Base-by-base conservation (phyloP, 805 yeast species). In the Cyberlindnera nakhonratchasimensis region DNA sequence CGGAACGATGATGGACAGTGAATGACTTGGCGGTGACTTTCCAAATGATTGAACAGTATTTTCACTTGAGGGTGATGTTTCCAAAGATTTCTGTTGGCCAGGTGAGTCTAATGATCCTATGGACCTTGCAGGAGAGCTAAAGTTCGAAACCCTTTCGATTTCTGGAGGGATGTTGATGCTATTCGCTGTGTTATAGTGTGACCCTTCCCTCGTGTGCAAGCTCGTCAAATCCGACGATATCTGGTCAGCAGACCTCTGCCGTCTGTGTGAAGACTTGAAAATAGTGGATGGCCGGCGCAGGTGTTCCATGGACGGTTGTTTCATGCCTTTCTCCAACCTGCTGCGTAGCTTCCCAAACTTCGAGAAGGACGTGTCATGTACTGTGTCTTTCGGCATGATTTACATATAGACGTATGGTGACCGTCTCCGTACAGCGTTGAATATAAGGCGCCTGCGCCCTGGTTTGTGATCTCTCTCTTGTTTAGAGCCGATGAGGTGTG, bases 71-170 rank as follows among this genome's bases (percentile, higher is more conserved):
- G 44, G 35, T 4, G 40, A 31, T 19, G 32, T 4, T 2, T 42
- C 40, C 4, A 23, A 3, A 3, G 39, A 37, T 17, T 38, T 6
- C n/a, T 25, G 40, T 1, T 32, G 33, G 16, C 37, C 26, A 6
- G 29, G n/a, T 6, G 33, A 29, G 17, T 39, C 45, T 5, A 17
- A 29, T 2, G 52, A 52, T 6, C 32, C 30, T 3, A 49, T 34
- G n/a, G 58, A 54, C n/a, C 44, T 43, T 6, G 55, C 23, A 2
- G 58, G 56, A 8, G 54, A 50, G 34, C 45, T 43, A 26, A 50
- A 46, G 28, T 50, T 48, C 4, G 53, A 43, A 10, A 54, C 55
- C 5, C 34, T 45, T 4, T 28, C 40, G 6, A 54, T 48, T 9
- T 45, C 44, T 2, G 52, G 51, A 5, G 49, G 21, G 3, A 33